phyloP scores from a whole-genome alignment of 1,139 yeast species.

The Saccharomycopsis phalli region DNA sequence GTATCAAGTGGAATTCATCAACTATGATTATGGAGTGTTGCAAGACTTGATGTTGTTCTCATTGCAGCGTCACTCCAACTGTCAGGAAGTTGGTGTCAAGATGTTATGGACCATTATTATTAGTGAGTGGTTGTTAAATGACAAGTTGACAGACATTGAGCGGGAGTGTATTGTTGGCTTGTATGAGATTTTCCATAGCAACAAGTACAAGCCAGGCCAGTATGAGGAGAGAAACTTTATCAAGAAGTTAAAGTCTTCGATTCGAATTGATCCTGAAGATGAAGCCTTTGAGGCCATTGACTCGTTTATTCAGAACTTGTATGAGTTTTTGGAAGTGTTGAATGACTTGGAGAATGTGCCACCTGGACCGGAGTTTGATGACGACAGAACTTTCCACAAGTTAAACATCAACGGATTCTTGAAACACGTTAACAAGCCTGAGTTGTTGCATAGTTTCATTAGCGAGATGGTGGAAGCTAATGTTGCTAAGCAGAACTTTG shows the following conservation, averaged over 20 bases:
- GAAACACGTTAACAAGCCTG: slow-evolving; percentile 73
- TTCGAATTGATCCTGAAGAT: slow-evolving; percentile 57
- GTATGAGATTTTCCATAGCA: slow-evolving; percentile 54
- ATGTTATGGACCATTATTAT: slow-evolving; percentile 66
- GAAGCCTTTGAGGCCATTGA: slow-evolving; percentile 49
- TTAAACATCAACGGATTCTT: slow-evolving; percentile 70
- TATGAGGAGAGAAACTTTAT: slow-evolving; percentile 49
- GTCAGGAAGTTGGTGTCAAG: slow-evolving; percentile 59
- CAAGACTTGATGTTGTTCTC: slow-evolving; percentile 61
- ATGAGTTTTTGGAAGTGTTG: slow-evolving; percentile 57
- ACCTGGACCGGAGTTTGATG: slow-evolving; percentile 74
- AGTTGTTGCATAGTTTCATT: slow-evolving; percentile 68
- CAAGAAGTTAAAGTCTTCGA: slow-evolving; percentile 40
- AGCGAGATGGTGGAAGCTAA: slow-evolving; percentile 66
- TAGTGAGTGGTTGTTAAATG: slow-evolving; percentile 55
- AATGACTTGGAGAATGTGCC: slow-evolving; percentile 73
- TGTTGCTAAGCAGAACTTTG: slow-evolving; percentile 49
- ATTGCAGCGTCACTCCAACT: slow-evolving; percentile 54
- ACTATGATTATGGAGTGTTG: slow-evolving; percentile 49
- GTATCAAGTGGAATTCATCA: slow-evolving; percentile 59
- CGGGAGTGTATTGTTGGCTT: slow-evolving; percentile 54
- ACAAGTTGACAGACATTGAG: slow-evolving; percentile 51
- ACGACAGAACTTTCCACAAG: slow-evolving; percentile 75
- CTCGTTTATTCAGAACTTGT: slow-evolving; percentile 45
- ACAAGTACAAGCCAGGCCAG: slow-evolving; percentile 46